Percentiles rank a stretch among this genome's conserved stretches.
Evolutionary conservation across 2,329 filamentous ascomycete species (phyloP).

Genomic region (Huntiella abstrusa): DNA sequence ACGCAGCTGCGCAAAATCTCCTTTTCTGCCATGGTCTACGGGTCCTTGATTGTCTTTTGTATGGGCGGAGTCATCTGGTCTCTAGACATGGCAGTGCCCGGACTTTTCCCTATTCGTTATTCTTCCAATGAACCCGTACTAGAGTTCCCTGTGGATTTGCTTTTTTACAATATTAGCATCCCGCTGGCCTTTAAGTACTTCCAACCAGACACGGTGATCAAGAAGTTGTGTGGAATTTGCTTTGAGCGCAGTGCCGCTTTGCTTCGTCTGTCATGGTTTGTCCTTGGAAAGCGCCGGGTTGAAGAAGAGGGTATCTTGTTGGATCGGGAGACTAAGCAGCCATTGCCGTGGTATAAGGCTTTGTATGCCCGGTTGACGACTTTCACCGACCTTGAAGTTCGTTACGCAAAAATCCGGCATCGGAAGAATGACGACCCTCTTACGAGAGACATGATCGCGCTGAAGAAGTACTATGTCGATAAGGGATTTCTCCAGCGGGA

Average conservation of each 20-base stretch:
- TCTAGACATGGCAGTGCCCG: constrained; percentile 46
- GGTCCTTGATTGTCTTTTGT: constrained; percentile 77
- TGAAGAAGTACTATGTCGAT: neutral
- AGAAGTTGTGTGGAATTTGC: constrained; percentile 88
- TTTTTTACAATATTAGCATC: constrained; percentile 95
- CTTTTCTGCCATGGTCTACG: constrained; percentile 91
- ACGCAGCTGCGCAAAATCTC: constrained; percentile 91
- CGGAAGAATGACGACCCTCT: neutral
- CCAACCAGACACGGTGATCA: constrained; percentile 67
- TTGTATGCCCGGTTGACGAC: constrained; percentile 21
- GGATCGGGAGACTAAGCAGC: constrained; percentile 22
- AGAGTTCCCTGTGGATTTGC: constrained; percentile 81
- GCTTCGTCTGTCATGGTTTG: constrained; percentile 73
- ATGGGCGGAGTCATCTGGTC: constrained; percentile 92
- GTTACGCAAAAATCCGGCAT: neutral
- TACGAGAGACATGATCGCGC: neutral
- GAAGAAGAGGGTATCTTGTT: constrained; percentile 62
- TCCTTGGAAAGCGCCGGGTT: constrained; percentile 64
- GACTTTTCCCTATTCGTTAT: constrained; percentile 79
- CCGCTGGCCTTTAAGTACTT: constrained; percentile 70
- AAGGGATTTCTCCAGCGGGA: constrained; percentile 34
- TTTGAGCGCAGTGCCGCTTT: constrained; percentile 68
- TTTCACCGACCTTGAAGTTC: neutral
- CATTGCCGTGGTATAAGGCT: constrained; percentile 22
- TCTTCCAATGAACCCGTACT: constrained; percentile 80